A percentile compares a stretch with the other conserved stretches of the same genome.
phyloP scores from a whole-genome alignment of 1,284 basidiomycete species.

The Ustilago crameri region DNA sequence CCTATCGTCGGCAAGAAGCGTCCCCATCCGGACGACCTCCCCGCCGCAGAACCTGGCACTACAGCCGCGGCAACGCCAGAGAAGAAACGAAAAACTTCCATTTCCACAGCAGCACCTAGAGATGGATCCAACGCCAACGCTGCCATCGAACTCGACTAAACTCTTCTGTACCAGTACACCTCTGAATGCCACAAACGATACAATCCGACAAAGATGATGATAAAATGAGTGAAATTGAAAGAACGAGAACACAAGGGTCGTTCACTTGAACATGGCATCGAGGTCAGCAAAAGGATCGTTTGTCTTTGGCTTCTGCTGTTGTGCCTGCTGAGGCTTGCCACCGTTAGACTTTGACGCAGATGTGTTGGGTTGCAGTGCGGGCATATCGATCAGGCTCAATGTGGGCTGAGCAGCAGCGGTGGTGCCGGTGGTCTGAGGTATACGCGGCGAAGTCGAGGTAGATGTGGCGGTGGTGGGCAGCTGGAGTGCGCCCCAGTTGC shows the following conservation, averaged over 20 bases:
- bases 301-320: constrained; percentile 25
- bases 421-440: constrained; percentile 6
- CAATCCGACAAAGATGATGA: background rate
- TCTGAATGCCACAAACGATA: background rate
- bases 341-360: constrained; percentile 11
- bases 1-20: constrained; percentile 28
- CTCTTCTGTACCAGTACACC: background rate
- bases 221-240: background rate
- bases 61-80: background rate
- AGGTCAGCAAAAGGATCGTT: constrained; percentile 64
- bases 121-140: constrained; percentile 9
- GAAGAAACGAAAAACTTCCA: constrained; percentile 20
- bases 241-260: too few relatives aligned
- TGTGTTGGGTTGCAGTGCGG: constrained; percentile 23
- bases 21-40: constrained; percentile 12
- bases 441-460: constrained; percentile 30
- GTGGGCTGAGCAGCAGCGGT: background rate
- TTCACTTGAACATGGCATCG: constrained; percentile 57
- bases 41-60: background rate
- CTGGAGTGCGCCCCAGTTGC: constrained; percentile 59
- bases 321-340: constrained; percentile 12
- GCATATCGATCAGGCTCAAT: constrained; percentile 18
- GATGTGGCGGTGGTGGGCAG: constrained; percentile 50
- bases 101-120: background rate
- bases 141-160: constrained; percentile 28